These are phyloP conservation scores for Talaromyces stipitatus DNA, from an alignment of 495 filamentous ascomycete genomes.

Conservation along the genomic window DNA sequence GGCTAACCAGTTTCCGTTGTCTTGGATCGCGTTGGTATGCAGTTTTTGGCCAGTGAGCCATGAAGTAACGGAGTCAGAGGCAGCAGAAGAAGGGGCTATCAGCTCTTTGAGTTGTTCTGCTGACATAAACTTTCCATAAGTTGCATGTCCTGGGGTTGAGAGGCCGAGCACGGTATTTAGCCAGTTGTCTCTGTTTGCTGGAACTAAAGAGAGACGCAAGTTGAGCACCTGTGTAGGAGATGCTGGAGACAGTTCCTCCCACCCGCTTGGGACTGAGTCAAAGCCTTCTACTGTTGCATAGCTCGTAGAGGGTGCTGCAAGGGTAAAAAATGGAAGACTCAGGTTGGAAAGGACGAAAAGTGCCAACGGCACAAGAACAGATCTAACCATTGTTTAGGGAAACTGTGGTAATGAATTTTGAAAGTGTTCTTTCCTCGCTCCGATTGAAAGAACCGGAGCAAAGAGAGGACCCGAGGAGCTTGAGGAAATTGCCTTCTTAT, in stretches of 20 bases:
- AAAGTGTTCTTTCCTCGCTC: too few relatives aligned
- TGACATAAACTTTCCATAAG: slow-evolving; percentile 48
- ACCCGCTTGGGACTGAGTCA: slow-evolving; percentile 35
- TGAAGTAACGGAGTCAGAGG: not conserved
- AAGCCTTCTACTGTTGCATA: too few relatives aligned
- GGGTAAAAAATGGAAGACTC: too few relatives aligned
- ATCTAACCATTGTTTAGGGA: too few relatives aligned
- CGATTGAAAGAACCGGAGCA: too few relatives aligned
- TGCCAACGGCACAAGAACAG: too few relatives aligned
- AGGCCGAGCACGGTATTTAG: slow-evolving; percentile 44
- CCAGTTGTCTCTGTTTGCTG: slow-evolving; percentile 42
- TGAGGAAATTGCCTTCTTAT: too few relatives aligned
- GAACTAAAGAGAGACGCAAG: slow-evolving; percentile 31
- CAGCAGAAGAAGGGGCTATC: not conserved
- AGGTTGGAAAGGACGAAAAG: too few relatives aligned
- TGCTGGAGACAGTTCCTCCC: slow-evolving; percentile 24
- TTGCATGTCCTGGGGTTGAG: slow-evolving; percentile 44
- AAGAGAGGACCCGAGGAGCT: too few relatives aligned
- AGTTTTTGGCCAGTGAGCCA: not conserved
- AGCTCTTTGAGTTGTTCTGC: not conserved
- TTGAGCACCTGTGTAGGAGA: slow-evolving; percentile 18
- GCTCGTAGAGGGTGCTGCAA: too few relatives aligned
- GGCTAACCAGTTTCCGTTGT: slow-evolving; percentile 53
- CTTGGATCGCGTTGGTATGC: slow-evolving; percentile 19
- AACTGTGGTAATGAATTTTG: too few relatives aligned